A percentile compares a stretch with the other conserved stretches of the same genome.
These are phyloP conservation scores for Penicillium sp. DNA, from an alignment of 2,329 filamentous ascomycete genomes.

Conservation along the genomic window DNA sequence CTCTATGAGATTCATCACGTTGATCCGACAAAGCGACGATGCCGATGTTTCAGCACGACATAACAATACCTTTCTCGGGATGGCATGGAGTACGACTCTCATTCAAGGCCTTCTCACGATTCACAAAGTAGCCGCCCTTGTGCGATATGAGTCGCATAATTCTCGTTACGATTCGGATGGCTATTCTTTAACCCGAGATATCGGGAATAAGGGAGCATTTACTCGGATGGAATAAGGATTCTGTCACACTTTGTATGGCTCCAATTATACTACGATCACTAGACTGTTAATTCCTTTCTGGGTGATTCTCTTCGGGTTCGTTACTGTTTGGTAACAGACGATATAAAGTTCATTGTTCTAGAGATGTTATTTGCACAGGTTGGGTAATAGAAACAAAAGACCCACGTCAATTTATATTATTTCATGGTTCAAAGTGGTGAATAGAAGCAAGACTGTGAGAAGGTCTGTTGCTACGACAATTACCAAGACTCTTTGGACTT, in stretches of 20 bases:
- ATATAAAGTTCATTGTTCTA: too few relatives aligned
- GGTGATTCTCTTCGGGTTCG: not conserved
- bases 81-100: not conserved
- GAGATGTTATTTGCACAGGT: too few relatives aligned
- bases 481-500: too few relatives aligned
- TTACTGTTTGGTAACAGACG: too few relatives aligned
- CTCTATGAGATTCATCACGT: not conserved
- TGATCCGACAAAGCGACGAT: not conserved
- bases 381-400: too few relatives aligned
- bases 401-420: too few relatives aligned
- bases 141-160: slow-evolving; percentile 1
- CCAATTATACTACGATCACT: not conserved
- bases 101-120: slow-evolving; percentile 3
- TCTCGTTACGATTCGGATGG: slow-evolving; percentile 3
- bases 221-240: not conserved
- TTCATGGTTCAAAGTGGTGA: too few relatives aligned
- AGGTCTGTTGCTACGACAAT: too few relatives aligned
- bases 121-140: not conserved
- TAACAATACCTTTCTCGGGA: not conserved
- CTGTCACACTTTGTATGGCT: not conserved
- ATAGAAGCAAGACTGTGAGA: too few relatives aligned
- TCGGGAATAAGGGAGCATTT: not conserved
- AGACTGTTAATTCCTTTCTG: not conserved
- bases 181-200: not conserved
- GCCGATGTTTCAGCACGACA: not conserved